Base-by-base conservation (phyloP, 2,329 filamentous ascomycete genomes). In the Gremmenia infestans region DNA sequence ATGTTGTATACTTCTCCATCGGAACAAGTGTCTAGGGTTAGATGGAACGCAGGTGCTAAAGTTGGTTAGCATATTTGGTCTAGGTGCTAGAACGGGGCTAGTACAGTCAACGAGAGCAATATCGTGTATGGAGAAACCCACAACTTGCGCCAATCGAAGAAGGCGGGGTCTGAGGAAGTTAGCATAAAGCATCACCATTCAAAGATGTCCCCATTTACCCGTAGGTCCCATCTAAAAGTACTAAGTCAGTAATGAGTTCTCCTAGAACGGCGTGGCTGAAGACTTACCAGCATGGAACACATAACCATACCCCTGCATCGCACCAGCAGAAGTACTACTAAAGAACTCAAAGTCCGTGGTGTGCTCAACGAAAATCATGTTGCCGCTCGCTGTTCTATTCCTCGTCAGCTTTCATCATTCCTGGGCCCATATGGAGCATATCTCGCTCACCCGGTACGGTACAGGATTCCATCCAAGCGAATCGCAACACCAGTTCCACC, bases 1-100 rank as follows among this genome's bases (percentile, higher is more conserved):
- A 81, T 74, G 59, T 81, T 81, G 67, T 81, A 82, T 3, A 80
- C 66, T 64, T 82, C 79, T 12, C 78, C 79, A 61, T 78, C 76
- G 15, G 70, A 69, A 64, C 75, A 79, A 4, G 74, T 79, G 58
- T 80, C 76, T 54, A 81, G 62, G 9, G 70, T 71, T 50, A 81
- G 74, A 62, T 81, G 78, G 54, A 62, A 65, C 4, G 55, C 53
- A 12, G 59, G 59, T 11, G 63, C 63, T 65, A 45, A 6, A 67
- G 50, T 3, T 46, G 28, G 28, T 32, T 4, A 32, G 28, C 8
- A 32, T 11, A 2, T 32, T 32, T 32, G 28, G 28, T 32, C 9
- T 32, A 11, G 28, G 28, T 32, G 28, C 9, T 32, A 32, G 28
- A 32, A 32, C 11, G 28, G 28, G 28, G 28, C 8, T 32, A 9